Evolutionary conservation across 1,139 yeast species (phyloP).

Genomic region (Yamadazyma diospyri): DNA sequence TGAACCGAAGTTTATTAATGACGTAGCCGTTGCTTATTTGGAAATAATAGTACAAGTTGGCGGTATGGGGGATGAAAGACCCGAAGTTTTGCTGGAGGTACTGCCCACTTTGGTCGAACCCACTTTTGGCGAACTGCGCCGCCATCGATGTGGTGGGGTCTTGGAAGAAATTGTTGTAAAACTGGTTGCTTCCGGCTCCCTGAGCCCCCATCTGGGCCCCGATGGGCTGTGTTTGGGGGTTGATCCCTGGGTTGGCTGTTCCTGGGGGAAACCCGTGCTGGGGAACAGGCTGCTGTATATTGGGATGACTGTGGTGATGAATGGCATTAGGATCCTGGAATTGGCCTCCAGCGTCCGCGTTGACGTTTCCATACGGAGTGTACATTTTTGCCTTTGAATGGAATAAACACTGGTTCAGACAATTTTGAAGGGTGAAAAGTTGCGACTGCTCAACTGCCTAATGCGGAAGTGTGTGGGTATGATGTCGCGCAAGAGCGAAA

Average conservation of each 20-base stretch:
- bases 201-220: slow-evolving; percentile 1
- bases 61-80: slow-evolving; percentile 45
- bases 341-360: slow-evolving; percentile 8
- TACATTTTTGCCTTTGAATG: slow-evolving; percentile 31
- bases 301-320: slow-evolving; percentile 8
- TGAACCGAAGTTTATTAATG: slow-evolving; percentile 62
- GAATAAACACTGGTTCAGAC: too few species aligned
- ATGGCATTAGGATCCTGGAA: slow-evolving; percentile 8
- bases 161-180: slow-evolving; percentile 46
- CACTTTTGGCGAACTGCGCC: slow-evolving; percentile 82
- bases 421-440: too few species aligned
- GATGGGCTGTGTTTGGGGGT: too few species aligned
- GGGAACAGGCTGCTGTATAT: slow-evolving; percentile 36
- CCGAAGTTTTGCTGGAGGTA: slow-evolving; percentile 72
- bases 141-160: slow-evolving; percentile 88
- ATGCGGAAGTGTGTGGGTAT: too few species aligned
- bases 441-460: too few species aligned
- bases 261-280: slow-evolving; percentile 22
- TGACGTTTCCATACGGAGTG: slow-evolving; percentile 39
- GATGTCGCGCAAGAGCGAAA: too few species aligned
- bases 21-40: slow-evolving; percentile 91
- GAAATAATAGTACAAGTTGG: slow-evolving; percentile 76
- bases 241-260: slow-evolving; percentile 11
- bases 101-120: slow-evolving; percentile 68
- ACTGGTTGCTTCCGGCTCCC: slow-evolving; percentile 9